Conservation (phyloP, 495 filamentous ascomycete genomes). For the Physcia stellaris region DNA sequence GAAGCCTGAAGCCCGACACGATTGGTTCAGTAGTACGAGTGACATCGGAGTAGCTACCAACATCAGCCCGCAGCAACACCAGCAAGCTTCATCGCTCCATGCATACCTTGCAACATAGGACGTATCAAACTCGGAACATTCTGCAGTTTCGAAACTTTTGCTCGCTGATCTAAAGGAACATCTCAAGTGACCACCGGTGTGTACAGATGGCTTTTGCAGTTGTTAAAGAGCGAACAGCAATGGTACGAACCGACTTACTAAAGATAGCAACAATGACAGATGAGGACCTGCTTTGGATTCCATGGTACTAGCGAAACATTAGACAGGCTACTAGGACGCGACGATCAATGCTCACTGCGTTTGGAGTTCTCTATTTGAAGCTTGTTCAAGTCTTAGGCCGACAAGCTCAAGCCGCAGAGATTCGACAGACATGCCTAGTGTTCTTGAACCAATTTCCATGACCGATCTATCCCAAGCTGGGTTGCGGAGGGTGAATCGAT, state of each 20-base stretch:
- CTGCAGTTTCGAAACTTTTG: not conserved
- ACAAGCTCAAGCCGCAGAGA: not conserved
- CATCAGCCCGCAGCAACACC: too few relatives aligned
- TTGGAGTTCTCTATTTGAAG: not conserved
- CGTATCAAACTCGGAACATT: not conserved
- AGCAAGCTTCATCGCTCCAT: too few relatives aligned
- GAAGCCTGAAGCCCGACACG: not conserved
- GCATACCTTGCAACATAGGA: not conserved
- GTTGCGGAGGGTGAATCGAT: not conserved
- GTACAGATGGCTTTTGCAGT: not conserved
- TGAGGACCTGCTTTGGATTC: not conserved
- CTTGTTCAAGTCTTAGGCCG: not conserved
- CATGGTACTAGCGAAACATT: not conserved
- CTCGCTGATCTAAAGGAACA: not conserved
- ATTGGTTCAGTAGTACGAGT: not conserved
- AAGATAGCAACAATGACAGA: not conserved
- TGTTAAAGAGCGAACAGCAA: too few relatives aligned
- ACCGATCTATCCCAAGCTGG: not conserved
- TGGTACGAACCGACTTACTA: too few relatives aligned
- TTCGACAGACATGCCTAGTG: not conserved
- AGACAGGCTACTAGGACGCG: too few relatives aligned
- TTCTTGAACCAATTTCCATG: not conserved
- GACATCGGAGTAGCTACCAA: not conserved
- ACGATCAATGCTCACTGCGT: too few relatives aligned
- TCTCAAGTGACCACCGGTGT: not conserved